A percentile compares a stretch with the other conserved stretches of the same genome.
phyloP scores from a whole-genome alignment of 129 eudicot species.

The Helichrysum umbraculigerum region DNA sequence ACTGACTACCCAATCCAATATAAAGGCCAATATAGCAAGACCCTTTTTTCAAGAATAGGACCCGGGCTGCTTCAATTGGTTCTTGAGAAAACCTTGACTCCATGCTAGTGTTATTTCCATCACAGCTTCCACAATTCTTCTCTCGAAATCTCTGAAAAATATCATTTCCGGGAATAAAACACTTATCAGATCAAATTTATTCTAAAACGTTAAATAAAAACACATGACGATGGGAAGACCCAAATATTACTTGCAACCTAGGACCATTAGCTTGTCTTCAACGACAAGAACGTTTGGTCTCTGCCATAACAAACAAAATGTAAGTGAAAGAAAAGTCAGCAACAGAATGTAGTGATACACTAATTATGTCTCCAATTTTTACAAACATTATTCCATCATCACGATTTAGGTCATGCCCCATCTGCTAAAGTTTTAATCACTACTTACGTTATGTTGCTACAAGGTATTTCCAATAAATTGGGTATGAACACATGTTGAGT shows the following conservation, averaged over 20 bases:
- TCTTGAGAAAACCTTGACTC: slow-evolving; percentile 82
- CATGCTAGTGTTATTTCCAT: slow-evolving; percentile 87
- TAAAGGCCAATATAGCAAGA: slow-evolving; percentile 91
- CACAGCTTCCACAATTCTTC: slow-evolving; percentile 83
- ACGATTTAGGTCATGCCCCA: background rate
- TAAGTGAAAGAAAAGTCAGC: background rate
- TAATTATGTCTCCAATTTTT: background rate
- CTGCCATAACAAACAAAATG: background rate
- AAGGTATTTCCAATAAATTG: too few species aligned
- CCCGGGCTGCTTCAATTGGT: slow-evolving; percentile 43
- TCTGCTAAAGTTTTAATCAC: background rate
- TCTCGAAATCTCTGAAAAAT: slow-evolving; percentile 70
- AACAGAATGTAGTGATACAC: background rate
- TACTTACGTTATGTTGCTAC: background rate
- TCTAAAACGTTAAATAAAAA: background rate
- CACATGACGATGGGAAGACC: background rate
- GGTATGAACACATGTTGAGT: too few species aligned
- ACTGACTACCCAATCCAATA: slow-evolving; percentile 82
- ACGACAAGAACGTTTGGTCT: too few species aligned
- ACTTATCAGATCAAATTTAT: background rate
- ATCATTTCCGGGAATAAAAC: background rate
- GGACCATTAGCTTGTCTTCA: too few species aligned
- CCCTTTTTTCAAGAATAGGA: slow-evolving; percentile 48
- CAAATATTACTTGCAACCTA: too few species aligned
- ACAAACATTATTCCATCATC: background rate